These are phyloP conservation scores for Alternaria panax DNA, from an alignment of 2,329 filamentous ascomycete species.

Conservation along the genomic window DNA sequence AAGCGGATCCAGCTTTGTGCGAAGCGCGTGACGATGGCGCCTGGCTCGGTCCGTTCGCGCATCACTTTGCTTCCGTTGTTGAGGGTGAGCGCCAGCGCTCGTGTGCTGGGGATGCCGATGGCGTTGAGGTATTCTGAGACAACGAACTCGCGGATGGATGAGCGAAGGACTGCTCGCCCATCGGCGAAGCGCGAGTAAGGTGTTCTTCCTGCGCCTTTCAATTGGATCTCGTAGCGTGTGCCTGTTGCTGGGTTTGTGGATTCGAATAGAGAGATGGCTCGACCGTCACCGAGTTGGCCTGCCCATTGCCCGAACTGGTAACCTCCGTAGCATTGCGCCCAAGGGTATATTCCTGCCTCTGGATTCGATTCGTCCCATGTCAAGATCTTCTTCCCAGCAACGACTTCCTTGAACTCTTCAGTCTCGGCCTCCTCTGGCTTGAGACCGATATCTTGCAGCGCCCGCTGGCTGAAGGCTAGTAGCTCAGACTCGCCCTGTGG, in stretches of 20 bases:
- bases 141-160: slow-evolving; percentile 92
- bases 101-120: slow-evolving; percentile 82
- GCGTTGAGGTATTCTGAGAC: slow-evolving; percentile 90
- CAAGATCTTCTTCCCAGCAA: slow-evolving; percentile 82
- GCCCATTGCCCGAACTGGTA: slow-evolving; percentile 80
- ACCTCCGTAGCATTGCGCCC: slow-evolving; percentile 98
- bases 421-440: slow-evolving; percentile 70
- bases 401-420: slow-evolving; percentile 76
- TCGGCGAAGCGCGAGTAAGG: slow-evolving; percentile 97
- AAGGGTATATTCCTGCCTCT: slow-evolving; percentile 77
- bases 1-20: slow-evolving; percentile 91
- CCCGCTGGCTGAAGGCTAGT: slow-evolving; percentile 78
- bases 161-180: slow-evolving; percentile 89
- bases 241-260: slow-evolving; percentile 75
- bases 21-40: slow-evolving; percentile 90
- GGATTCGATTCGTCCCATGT: slow-evolving; percentile 72
- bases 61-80: slow-evolving; percentile 67
- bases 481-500: slow-evolving; percentile 75
- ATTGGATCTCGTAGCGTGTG: slow-evolving; percentile 85
- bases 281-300: slow-evolving; percentile 91
- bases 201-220: slow-evolving; percentile 92
- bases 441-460: slow-evolving; percentile 83
- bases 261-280: slow-evolving; percentile 94
- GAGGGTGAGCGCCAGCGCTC: slow-evolving; percentile 84
- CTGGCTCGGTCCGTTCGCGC: slow-evolving; percentile 84